phyloP scores from a whole-genome alignment of 148 eudicot genomes.

The Beta vulgaris region DNA sequence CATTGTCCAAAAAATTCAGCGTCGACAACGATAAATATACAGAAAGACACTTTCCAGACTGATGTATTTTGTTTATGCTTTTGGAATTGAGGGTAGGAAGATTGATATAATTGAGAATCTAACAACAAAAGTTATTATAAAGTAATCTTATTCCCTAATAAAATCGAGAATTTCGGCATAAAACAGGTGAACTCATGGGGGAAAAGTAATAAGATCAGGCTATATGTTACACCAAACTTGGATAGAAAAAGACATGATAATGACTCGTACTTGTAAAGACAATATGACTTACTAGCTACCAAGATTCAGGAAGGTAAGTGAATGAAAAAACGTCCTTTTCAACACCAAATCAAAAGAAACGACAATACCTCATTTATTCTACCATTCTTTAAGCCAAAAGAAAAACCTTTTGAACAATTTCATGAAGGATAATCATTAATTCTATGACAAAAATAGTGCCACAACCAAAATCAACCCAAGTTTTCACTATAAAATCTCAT shows the following conservation, averaged over 20 bases:
- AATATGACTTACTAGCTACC: background rate
- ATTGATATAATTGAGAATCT: background rate
- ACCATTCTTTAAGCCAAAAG: background rate
- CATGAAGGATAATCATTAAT: background rate
- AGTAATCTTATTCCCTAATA: background rate
- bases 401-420: background rate
- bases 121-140: background rate
- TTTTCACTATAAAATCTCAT: background rate
- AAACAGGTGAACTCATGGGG: background rate
- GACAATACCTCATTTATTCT: background rate
- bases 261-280: background rate
- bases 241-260: slow-evolving; percentile 6
- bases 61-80: too few species aligned
- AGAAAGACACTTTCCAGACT: background rate
- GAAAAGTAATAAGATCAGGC: background rate
- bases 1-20: background rate
- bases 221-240: background rate
- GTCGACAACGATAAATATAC: background rate
- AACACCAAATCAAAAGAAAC: background rate
- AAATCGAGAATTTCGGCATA: background rate
- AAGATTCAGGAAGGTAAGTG: background rate
- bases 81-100: too few species aligned
- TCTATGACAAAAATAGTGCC: too few species aligned
- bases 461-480: background rate
- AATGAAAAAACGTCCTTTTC: slow-evolving; percentile 12